Base-by-base conservation (phyloP, 2,329 filamentous ascomycete genomes). In the Hypoxylon sp. region DNA sequence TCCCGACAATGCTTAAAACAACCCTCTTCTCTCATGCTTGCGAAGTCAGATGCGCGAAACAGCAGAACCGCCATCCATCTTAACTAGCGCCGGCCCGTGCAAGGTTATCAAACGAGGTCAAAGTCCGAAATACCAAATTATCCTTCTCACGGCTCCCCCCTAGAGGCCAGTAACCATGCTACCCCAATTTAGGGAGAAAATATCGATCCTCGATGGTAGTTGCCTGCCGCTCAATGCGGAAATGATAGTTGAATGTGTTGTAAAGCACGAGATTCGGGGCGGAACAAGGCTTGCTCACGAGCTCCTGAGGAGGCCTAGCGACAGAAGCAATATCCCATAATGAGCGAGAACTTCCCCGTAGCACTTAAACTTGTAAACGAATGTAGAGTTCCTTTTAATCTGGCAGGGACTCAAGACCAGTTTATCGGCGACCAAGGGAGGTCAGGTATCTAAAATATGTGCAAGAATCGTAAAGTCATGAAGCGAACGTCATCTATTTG, bases 361-460 rank as follows among this genome's bases (percentile, higher is more conserved):
- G 46, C 40, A 54, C 49, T 42, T 61, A 56, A 60, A 11, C 57
- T 48, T 57, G 55, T 55, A 22, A 71, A 68, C 64, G 67, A 70
- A 61, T 55, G 68, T 57, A 46, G 56, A 33, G 70, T 20, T 55
- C 50, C 66, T 59, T 62, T 69, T 51, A 53, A 66, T 61, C 58
- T 65, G 69, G 57, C 61, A 61, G 55, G 61, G 58, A 63, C 63
- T 61, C 60, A 55, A 66, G 37, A 61, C 71, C 70, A 70, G 67
- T 55, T 60, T 54, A 44, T 35, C 27, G 53, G 64, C 64, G 66
- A 69, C 57, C 67, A 64, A 61, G 64, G 64, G 66, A 68, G 68
- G 67, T 65, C 71, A 72, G 70, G 71, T 71, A 75, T 74, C 70
- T 69, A 71, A 77, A 76, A 51, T 77, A 78, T 77, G 73, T 77